Percentiles rank a stretch among this genome's conserved stretches.
phyloP scores from a whole-genome alignment of 352 stramenopile genomes.

The Elongisporangium prolatum region DNA sequence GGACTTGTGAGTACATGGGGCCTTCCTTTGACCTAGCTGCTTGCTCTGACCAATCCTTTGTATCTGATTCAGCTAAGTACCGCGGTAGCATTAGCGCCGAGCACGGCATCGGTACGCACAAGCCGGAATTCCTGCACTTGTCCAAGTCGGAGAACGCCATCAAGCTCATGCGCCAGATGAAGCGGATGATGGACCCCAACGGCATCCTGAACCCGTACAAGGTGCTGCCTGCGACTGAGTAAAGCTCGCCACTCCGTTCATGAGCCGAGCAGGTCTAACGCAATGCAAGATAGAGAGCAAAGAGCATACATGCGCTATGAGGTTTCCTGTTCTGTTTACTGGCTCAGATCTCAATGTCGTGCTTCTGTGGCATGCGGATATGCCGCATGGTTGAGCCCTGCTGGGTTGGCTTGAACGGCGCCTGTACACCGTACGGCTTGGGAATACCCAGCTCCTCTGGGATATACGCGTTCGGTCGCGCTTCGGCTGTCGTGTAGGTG shows the following conservation, averaged over 20 bases:
- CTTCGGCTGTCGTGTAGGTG: slow-evolving; percentile 87
- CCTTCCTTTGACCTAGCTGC: too few species aligned
- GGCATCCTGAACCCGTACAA: slow-evolving; percentile 98
- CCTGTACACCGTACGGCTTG: slow-evolving; percentile 89
- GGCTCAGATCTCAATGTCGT: slow-evolving; percentile 90
- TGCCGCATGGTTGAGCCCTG: slow-evolving; percentile 90
- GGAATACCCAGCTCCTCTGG: slow-evolving; percentile 90
- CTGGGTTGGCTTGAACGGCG: slow-evolving; percentile 90
- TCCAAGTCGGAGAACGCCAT: slow-evolving; percentile 85
- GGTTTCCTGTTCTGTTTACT: background rate
- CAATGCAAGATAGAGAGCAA: slow-evolving; percentile 3
- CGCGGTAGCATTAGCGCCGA: slow-evolving; percentile 96
- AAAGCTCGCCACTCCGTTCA: background rate
- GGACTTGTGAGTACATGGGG: slow-evolving; percentile 42
- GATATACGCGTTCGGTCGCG: slow-evolving; percentile 93
- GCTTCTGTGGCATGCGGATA: slow-evolving; percentile 82
- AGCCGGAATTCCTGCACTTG: slow-evolving; percentile 82
- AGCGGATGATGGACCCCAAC: slow-evolving; percentile 93
- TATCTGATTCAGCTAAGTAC: slow-evolving; percentile 36
- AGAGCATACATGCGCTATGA: background rate
- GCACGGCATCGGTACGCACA: slow-evolving; percentile 96
- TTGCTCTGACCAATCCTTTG: background rate
- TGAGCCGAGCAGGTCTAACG: slow-evolving; percentile 1
- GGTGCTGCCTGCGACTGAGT: slow-evolving; percentile 50
- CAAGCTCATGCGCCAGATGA: slow-evolving; percentile 91